A percentile compares a stretch with the other conserved stretches of the same genome.
Evolutionary conservation across 495 filamentous ascomycete genomes (phyloP).

Genomic region (Physcia stellaris): DNA sequence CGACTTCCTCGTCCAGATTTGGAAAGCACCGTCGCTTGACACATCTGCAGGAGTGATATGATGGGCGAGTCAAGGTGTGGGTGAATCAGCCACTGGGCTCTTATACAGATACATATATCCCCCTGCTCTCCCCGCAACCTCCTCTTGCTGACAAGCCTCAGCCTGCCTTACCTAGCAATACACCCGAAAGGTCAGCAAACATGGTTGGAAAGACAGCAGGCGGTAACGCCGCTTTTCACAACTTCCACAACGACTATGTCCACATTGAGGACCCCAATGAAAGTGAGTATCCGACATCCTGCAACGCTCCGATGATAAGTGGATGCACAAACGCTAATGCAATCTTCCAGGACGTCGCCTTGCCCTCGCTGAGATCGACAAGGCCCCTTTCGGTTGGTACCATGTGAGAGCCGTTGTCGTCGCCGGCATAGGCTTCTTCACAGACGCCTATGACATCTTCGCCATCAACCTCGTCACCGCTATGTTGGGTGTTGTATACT

Average conservation of each 20-base stretch:
- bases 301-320: too few species aligned
- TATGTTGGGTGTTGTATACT: constrained; percentile 67
- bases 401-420: constrained; percentile 63
- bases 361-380: constrained; percentile 67
- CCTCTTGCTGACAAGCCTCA: not conserved
- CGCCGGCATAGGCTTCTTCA: constrained; percentile 78
- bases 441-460: constrained; percentile 56
- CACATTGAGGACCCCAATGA: constrained; percentile 61
- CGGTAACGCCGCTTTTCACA: constrained; percentile 55
- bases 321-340: too few species aligned
- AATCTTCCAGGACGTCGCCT: constrained; percentile 58
- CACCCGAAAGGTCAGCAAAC: not conserved
- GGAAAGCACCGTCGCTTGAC: too few species aligned
- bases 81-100: too few species aligned
- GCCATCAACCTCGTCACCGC: constrained; percentile 57
- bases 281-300: too few species aligned
- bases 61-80: too few species aligned
- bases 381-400: constrained; percentile 67
- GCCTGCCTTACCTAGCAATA: not conserved
- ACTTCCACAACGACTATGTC: constrained; percentile 42
- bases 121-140: not conserved
- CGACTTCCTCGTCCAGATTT: too few species aligned
- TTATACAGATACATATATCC: constrained; percentile 1
- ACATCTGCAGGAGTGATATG: too few species aligned
- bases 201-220: constrained; percentile 35